phyloP scores from a whole-genome alignment of 805 yeast species.

The Kodamaea kakaduensis region DNA sequence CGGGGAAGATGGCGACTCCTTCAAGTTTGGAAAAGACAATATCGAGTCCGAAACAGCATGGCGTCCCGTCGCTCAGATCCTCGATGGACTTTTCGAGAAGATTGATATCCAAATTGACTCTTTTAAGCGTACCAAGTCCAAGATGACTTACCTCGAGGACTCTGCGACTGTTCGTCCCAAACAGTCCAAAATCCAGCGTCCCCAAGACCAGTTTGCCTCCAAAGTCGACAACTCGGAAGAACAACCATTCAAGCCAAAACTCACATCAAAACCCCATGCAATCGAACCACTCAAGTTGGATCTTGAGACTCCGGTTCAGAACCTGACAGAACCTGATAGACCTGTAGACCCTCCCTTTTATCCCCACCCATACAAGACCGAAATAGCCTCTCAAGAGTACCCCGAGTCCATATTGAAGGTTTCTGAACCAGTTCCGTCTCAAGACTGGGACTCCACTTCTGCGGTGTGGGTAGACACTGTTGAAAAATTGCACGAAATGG shows the following conservation, averaged over 20 bases:
- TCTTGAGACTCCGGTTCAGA: slow-evolving; percentile 23
- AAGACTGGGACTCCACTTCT: slow-evolving; percentile 60
- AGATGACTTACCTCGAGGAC: slow-evolving; percentile 51
- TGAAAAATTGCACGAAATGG: slow-evolving; percentile 50
- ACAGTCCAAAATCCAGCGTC: slow-evolving; percentile 45
- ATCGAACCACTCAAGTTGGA: slow-evolving; percentile 48
- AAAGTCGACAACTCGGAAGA: slow-evolving; percentile 66
- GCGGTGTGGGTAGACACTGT: slow-evolving; percentile 71
- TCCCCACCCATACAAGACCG: slow-evolving; percentile 76
- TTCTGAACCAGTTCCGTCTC: slow-evolving; percentile 45
- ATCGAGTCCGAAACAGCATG: slow-evolving; percentile 46
- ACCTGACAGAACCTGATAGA: slow-evolving; percentile 12
- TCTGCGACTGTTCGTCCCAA: slow-evolving; percentile 8
- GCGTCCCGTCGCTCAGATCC: slow-evolving; percentile 55
- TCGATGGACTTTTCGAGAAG: slow-evolving; percentile 74
- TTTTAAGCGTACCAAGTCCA: slow-evolving; percentile 15
- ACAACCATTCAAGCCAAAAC: slow-evolving; percentile 72
- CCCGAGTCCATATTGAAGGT: slow-evolving; percentile 49
- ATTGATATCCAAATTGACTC: slow-evolving; percentile 66
- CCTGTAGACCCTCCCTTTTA: slow-evolving; percentile 50
- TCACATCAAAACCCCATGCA: slow-evolving; percentile 71
- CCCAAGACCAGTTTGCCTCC: slow-evolving; percentile 58
- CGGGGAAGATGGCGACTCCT: slow-evolving; percentile 17
- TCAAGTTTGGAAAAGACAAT: slow-evolving; percentile 39
- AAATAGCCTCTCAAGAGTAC: slow-evolving; percentile 67